Evolutionary conservation across 2,329 filamentous ascomycete genomes (phyloP), one percentile per base, ranked within the genome.

Genomic region (Aspergillus nomiae): DNA sequence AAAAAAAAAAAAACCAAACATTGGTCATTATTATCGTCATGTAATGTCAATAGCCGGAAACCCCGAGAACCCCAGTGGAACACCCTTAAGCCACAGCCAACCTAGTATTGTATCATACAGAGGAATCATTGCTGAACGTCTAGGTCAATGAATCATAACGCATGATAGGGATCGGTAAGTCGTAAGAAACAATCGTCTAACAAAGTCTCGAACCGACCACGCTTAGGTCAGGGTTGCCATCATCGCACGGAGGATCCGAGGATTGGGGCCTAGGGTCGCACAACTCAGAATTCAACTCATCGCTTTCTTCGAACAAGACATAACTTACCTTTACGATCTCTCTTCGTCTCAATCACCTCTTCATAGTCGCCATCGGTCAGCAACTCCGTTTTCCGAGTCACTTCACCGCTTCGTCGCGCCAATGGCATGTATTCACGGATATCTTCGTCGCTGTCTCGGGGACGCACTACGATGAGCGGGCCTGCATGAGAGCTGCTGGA

Each of bases 321-420:
- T 88, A 95, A 89, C 91, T 90, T 95, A 96, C 94, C 93, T 93
- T 92, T 95, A 84, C 90, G 90, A 82, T 97, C 92, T 84, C 91
- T 92, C 81, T 92, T 91, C 72, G 97, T 88, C 65, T 83, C 80
- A 5, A 81, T 71, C 7, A 89, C 78, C 63, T 88, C 86, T 57
- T 84, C 79, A 45, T 78, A 77, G 70, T 83, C 72, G 70, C 81
- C 67, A 45, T 70, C 65, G 38, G 74, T 74, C 63, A 78, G 74
- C 21, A 77, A 71, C 43, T 76, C 67, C n/a, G 72, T 75, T 24
- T 73, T 68, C 24, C 69, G 71, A 50, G 75, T 72, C 51, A 75
- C 66, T 26, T 77, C 74, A 53, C 77, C 72, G 30, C 75, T 73
- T 32, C 73, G 73, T 51, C 85, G 82, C 74, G 89, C 87, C 21